Conservation (phyloP, 345 rosid species). For the Pistacia atlantica region DNA sequence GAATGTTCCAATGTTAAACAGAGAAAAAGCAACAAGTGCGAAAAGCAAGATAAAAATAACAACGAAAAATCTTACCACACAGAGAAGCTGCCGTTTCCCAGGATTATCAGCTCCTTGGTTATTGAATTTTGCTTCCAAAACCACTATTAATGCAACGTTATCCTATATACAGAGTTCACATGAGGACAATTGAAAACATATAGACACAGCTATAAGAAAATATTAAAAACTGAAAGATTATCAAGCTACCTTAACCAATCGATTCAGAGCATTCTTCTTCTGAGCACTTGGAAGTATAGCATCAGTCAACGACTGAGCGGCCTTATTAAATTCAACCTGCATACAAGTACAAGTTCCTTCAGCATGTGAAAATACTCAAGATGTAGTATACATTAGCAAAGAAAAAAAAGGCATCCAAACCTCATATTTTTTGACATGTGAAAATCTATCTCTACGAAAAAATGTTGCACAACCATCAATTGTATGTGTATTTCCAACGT, state of each 20-base stretch:
- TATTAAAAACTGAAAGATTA: slow-evolving; percentile 4
- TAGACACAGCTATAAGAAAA: slow-evolving; percentile 8
- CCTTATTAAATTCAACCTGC: slow-evolving; percentile 98
- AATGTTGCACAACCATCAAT: slow-evolving; percentile 98
- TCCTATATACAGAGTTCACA: slow-evolving; percentile 48
- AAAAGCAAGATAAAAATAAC: neutral
- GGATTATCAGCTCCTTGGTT: slow-evolving; percentile 85
- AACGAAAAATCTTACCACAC: slow-evolving; percentile 65
- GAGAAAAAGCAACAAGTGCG: no score
- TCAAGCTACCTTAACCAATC: slow-evolving; percentile 77
- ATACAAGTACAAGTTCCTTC: slow-evolving; percentile 14
- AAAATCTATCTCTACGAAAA: slow-evolving; percentile 91
- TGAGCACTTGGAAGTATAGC: slow-evolving; percentile 79
- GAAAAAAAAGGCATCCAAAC: slow-evolving; percentile 36
- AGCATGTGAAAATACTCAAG: slow-evolving; percentile 19
- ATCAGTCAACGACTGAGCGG: slow-evolving; percentile 97
- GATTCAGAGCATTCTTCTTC: slow-evolving; percentile 82
- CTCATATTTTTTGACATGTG: slow-evolving; percentile 99
- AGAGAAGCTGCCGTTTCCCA: slow-evolving; percentile 90
- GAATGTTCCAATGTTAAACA: neutral
- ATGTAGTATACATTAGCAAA: neutral
- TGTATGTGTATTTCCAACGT: slow-evolving; percentile 53
- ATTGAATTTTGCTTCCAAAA: slow-evolving; percentile 86
- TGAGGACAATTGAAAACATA: slow-evolving; percentile 15
- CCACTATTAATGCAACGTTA: slow-evolving; percentile 90